A percentile compares a stretch with the other conserved stretches of the same genome.
These are phyloP conservation scores for Lachancea nothofagi DNA, from an alignment of 805 yeast genomes.

Conservation along the genomic window DNA sequence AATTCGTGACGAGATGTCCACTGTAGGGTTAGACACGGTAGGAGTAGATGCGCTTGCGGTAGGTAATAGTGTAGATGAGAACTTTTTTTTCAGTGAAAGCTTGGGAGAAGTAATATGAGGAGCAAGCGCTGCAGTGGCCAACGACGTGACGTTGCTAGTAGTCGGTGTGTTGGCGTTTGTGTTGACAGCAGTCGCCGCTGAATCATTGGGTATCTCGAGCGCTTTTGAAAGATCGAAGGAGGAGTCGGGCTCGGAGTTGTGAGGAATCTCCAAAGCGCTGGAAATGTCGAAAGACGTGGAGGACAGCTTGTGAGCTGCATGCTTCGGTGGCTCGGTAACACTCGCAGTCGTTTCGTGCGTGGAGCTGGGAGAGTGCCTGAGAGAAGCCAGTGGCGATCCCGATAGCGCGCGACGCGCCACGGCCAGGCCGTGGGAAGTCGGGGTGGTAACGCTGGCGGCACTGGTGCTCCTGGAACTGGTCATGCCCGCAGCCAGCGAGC, in stretches of 20 bases:
- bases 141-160: too few relatives aligned
- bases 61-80: conserved; percentile 16
- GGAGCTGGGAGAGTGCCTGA: background rate
- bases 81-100: conserved; percentile 20
- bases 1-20: background rate
- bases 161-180: conserved; percentile 3
- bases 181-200: conserved; percentile 3
- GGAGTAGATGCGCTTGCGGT: background rate
- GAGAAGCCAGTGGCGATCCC: conserved; percentile 3
- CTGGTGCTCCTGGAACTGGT: too few relatives aligned
- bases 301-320: background rate
- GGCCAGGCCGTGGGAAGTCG: too few relatives aligned
- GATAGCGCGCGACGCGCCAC: conserved; percentile 1
- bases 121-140: conserved; percentile 3
- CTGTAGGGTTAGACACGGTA: background rate
- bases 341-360: background rate
- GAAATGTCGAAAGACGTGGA: conserved; percentile 1
- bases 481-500: too few relatives aligned
- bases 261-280: conserved; percentile 6
- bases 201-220: conserved; percentile 20
- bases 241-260: conserved; percentile 11
- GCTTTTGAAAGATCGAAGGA: conserved; percentile 31
- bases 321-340: background rate
- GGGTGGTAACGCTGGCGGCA: background rate
- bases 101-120: conserved; percentile 16